A percentile compares a stretch with the other conserved stretches of the same genome.
These are phyloP conservation scores for Aspergillus sclerotialis DNA, from an alignment of 2,329 filamentous ascomycete genomes.

Conservation along the genomic window DNA sequence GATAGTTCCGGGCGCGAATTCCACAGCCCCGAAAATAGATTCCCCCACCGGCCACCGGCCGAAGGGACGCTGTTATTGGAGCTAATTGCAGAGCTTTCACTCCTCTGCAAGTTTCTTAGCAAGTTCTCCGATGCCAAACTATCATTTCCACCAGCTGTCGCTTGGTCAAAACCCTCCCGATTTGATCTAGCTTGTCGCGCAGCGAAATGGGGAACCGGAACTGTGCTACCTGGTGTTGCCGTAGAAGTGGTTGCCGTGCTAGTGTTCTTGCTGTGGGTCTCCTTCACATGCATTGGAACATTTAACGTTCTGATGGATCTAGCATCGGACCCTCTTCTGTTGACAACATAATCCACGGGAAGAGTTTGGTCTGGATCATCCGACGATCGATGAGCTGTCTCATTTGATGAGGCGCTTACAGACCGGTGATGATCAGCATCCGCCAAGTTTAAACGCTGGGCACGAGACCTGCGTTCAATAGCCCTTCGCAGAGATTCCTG, in stretches of 20 bases:
- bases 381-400: slow-evolving; percentile 29
- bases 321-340: slow-evolving; percentile 37
- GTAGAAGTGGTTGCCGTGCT: slow-evolving; percentile 47
- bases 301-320: slow-evolving; percentile 36
- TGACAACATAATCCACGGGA: slow-evolving; percentile 15
- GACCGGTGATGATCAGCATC: slow-evolving; percentile 32
- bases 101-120: slow-evolving; percentile 47
- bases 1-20: slow-evolving; percentile 43
- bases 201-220: slow-evolving; percentile 49
- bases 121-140: slow-evolving; percentile 50
- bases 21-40: slow-evolving; percentile 52
- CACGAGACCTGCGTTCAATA: slow-evolving; percentile 45
- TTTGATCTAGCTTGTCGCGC: slow-evolving; percentile 28
- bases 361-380: slow-evolving; percentile 25
- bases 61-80: slow-evolving; percentile 41
- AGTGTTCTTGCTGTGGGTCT: slow-evolving; percentile 38
- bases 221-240: slow-evolving; percentile 43
- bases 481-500: slow-evolving; percentile 49
- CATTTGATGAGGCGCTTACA: slow-evolving; percentile 39
- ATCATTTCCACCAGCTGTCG: slow-evolving; percentile 24
- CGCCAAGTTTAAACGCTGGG: slow-evolving; percentile 35
- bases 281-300: slow-evolving; percentile 41
- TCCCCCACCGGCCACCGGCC: slow-evolving; percentile 47
- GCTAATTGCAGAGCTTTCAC: slow-evolving; percentile 43
- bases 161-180: slow-evolving; percentile 16